phyloP scores from a whole-genome alignment of 352 stramenopile species.

The Pilasporangium apinafurcum region DNA sequence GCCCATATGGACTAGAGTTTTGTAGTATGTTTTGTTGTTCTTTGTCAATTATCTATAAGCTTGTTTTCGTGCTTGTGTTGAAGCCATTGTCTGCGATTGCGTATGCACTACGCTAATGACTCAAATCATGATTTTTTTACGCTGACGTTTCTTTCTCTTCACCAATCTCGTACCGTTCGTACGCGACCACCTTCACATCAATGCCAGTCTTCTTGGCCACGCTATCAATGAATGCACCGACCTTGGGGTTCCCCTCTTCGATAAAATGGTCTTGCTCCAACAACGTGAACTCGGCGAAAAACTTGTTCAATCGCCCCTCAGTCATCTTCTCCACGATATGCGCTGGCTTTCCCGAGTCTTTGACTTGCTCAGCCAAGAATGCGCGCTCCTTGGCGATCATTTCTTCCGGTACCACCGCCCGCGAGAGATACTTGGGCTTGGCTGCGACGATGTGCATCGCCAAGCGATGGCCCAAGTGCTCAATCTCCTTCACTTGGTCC shows the following conservation, averaged over 20 bases:
- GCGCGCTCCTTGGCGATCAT: slow-evolving; percentile 89
- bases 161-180: slow-evolving; percentile 70
- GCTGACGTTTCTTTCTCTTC: slow-evolving; percentile 43
- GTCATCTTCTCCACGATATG: slow-evolving; percentile 95
- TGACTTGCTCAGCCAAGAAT: slow-evolving; percentile 88
- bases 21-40: too few species aligned
- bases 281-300: slow-evolving; percentile 91
- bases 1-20: too few species aligned
- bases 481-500: slow-evolving; percentile 48
- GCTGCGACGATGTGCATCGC: slow-evolving; percentile 96
- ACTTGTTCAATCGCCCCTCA: slow-evolving; percentile 90
- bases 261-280: slow-evolving; percentile 93
- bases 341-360: slow-evolving; percentile 80
- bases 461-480: slow-evolving; percentile 87
- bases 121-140: slow-evolving; percentile 5
- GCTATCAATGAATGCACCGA: slow-evolving; percentile 69
- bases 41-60: too few species aligned
- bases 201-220: slow-evolving; percentile 60
- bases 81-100: too few species aligned
- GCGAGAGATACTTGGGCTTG: slow-evolving; percentile 87
- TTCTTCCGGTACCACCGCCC: slow-evolving; percentile 77
- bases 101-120: too few species aligned
- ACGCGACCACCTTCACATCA: slow-evolving; percentile 52
- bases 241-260: slow-evolving; percentile 89
- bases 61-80: neutral